phyloP scores from a whole-genome alignment of 176 grass and related monocot genomes.

The Alloteropsis semialata region DNA sequence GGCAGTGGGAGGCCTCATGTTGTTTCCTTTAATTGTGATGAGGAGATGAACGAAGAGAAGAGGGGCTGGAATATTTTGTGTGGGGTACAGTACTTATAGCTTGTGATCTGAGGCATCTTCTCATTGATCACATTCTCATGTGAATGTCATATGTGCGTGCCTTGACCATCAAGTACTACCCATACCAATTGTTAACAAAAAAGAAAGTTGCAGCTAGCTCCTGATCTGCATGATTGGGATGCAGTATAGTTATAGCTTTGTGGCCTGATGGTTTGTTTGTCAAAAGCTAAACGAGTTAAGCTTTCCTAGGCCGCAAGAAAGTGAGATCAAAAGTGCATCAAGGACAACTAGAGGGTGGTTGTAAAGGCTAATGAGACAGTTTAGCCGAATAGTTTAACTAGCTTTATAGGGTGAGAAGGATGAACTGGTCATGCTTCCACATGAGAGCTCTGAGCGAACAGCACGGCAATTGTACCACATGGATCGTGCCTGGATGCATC shows the following conservation, averaged over 20 bases:
- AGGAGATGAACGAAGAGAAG: background rate
- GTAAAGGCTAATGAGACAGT: conserved; percentile 43
- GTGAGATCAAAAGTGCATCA: conserved; percentile 26
- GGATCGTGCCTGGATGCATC: background rate
- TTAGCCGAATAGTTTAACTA: background rate
- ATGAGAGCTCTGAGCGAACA: conserved; percentile 29
- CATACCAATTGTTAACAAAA: background rate
- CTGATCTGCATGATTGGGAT: conserved; percentile 21
- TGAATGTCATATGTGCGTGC: conserved; percentile 20
- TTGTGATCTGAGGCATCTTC: conserved; percentile 25
- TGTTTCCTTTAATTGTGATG: background rate
- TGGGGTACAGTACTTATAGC: conserved; percentile 26
- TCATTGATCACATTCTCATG: conserved; percentile 18
- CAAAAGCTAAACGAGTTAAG: conserved; percentile 18
- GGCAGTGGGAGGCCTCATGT: conserved; percentile 11
- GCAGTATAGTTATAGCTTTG: background rate
- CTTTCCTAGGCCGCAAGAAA: background rate
- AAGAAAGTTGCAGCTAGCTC: background rate
- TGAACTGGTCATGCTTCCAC: background rate
- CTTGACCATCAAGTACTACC: conserved; percentile 19
- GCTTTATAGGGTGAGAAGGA: background rate
- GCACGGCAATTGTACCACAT: conserved; percentile 29
- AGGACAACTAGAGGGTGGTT: conserved; percentile 15
- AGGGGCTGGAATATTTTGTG: conserved; percentile 6
- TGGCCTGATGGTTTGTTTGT: conserved; percentile 12